These are phyloP conservation scores for Venturia effusa DNA, from an alignment of 2,329 filamentous ascomycete genomes.

Conservation along the genomic window DNA sequence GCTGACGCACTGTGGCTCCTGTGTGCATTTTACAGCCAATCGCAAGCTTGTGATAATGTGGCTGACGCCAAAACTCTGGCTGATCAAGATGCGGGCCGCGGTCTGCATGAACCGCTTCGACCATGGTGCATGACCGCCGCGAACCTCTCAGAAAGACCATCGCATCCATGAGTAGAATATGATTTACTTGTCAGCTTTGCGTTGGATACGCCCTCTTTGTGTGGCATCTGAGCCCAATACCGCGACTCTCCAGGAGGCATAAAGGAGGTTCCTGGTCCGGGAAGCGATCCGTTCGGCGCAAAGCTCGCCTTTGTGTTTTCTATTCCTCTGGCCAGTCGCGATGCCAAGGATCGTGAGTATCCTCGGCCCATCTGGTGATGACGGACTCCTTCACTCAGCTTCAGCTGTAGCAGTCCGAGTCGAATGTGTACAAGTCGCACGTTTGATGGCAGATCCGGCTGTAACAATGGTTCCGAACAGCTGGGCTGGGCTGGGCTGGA, in stretches of 20 bases:
- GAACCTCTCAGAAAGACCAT: background rate
- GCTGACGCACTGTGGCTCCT: background rate
- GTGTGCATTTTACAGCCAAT: background rate
- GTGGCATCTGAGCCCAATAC: background rate
- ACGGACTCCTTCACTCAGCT: background rate
- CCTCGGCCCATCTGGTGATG: background rate
- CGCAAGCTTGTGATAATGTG: background rate
- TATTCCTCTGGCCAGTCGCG: background rate
- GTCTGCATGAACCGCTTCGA: background rate
- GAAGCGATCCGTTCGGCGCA: background rate
- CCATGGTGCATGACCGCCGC: background rate
- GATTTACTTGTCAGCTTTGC: background rate
- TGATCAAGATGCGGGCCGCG: background rate
- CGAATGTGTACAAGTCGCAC: background rate
- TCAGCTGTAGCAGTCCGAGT: background rate
- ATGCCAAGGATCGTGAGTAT: conserved; percentile 1
- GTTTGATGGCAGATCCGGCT: background rate
- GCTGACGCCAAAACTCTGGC: background rate
- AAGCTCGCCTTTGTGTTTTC: background rate
- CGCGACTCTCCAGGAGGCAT: background rate
- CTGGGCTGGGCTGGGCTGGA: too few species aligned
- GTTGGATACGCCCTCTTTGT: background rate
- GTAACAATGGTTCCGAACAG: too few species aligned
- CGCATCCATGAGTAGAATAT: background rate
- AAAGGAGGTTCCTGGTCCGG: background rate